Conservation (phyloP, 345 rosid species). For the Rubroshorea leprosula region DNA sequence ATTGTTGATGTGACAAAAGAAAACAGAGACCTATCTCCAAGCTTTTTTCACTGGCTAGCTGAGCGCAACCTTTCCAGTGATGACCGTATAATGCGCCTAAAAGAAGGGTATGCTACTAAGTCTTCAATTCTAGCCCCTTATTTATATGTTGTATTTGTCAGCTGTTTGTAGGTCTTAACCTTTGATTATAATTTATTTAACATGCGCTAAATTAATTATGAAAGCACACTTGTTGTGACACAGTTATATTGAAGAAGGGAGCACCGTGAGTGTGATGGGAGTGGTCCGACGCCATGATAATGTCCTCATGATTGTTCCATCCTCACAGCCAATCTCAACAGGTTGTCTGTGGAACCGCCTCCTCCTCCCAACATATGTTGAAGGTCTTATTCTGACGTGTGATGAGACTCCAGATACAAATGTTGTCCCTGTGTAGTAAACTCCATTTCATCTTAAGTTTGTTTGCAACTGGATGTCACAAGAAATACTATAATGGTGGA, state of each 20-base stretch:
- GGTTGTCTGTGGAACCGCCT: conserved; percentile 71
- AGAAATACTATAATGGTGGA: conserved; percentile 13
- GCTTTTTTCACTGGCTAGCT: conserved; percentile 70
- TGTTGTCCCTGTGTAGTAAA: conserved; percentile 67
- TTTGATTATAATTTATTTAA: not conserved
- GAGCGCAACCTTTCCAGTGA: conserved; percentile 68
- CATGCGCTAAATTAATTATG: not conserved
- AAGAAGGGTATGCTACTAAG: conserved; percentile 67
- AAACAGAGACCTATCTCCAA: conserved; percentile 64
- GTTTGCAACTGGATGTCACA: conserved; percentile 23
- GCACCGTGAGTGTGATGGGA: conserved; percentile 94
- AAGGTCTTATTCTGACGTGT: conserved; percentile 70
- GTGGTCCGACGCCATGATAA: conserved; percentile 80
- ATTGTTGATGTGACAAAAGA: conserved; percentile 58
- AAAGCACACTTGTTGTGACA: conserved; percentile 14
- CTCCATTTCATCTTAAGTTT: conserved; percentile 3
- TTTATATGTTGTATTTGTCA: not conserved
- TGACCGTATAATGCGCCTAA: conserved; percentile 67
- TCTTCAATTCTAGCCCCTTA: not conserved
- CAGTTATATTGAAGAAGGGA: conserved; percentile 93
- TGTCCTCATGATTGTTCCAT: conserved; percentile 78
- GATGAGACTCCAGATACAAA: conserved; percentile 66
- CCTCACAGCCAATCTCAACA: conserved; percentile 57
- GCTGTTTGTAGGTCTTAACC: not conserved
- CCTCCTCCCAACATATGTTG: conserved; percentile 71